Evolutionary conservation across 495 filamentous ascomycete species (phyloP), one percentile per base, ranked within the genome.

Genomic region (Elasticomyces elasticus): DNA sequence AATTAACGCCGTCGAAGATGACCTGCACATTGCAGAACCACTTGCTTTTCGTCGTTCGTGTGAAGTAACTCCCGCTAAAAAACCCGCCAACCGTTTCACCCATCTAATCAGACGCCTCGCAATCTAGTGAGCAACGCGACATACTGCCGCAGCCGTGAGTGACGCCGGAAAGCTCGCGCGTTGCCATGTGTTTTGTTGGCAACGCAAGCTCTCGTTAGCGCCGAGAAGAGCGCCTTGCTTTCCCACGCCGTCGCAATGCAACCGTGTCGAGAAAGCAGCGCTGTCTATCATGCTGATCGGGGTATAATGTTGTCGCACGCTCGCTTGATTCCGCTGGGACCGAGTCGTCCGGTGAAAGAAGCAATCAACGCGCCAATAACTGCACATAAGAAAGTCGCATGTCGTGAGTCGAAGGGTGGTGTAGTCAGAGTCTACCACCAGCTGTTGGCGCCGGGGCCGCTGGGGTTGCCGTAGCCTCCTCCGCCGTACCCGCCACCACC

Each of bases 381-480:
- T 43, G 22, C 24, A 43, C 27, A 50, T 43, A 51, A 44, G 54
- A 51, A 41, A 55, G 7, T 4, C 20, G 46, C 23, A n/a, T 19
- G 54, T 27, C 22, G 19, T 11, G 31, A 12, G 46, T 41, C 19
- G 25, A 10, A 9, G 3, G 33, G 23, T 30, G 15, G 17, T 46
- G 25, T 40, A 13, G 23, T 28, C 13, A 15, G 17, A 50, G 13
- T 81, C 78, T 95, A 96, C 92, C 91, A 98, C 92, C 92, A 98
- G 60, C 84, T 90, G 58, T 81, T 87, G 69, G 86, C 85, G 54
- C 82, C 85, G 61, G 82, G 75, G 62, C 87, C 88, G 51, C 84
- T 83, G 53, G 88, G 88, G 74, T 94, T 94, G 66, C 89, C 90
- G 68, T 89, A 88, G 63, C 77, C 67, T 57, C 84, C 82, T 28